Evolutionary conservation across 2,329 filamentous ascomycete genomes (phyloP).

Genomic region (Aspergillus sp.): DNA sequence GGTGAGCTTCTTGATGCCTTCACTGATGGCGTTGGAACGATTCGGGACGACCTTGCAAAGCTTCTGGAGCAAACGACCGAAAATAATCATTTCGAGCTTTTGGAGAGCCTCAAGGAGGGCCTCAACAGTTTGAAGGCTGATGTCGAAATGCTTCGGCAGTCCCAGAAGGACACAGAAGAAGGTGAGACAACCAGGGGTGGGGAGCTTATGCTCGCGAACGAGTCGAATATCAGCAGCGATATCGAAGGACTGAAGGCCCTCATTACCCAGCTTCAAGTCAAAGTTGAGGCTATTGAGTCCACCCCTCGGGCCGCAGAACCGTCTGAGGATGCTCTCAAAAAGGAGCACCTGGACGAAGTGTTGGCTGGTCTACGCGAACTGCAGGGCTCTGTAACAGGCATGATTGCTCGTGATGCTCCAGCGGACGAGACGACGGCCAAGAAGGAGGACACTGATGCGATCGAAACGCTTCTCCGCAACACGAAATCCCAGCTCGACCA

Average conservation of each 20-base stretch:
- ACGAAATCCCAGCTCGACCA: conserved; percentile 87
- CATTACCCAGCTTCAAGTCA: conserved; percentile 76
- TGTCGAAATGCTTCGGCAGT: conserved; percentile 71
- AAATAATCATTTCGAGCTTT: conserved; percentile 82
- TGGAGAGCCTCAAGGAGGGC: conserved; percentile 82
- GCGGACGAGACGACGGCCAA: conserved; percentile 56
- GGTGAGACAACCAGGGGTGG: conserved; percentile 50
- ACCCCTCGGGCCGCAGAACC: conserved; percentile 39
- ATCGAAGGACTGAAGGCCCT: conserved; percentile 83
- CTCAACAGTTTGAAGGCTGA: conserved; percentile 73
- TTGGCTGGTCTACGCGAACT: conserved; percentile 49
- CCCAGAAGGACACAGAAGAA: conserved; percentile 48
- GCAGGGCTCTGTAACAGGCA: conserved; percentile 56
- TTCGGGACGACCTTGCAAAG: conserved; percentile 72
- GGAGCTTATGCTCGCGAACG: conserved; percentile 57
- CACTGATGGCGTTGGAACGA: conserved; percentile 68
- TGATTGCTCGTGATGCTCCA: conserved; percentile 44
- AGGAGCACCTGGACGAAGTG: conserved; percentile 46
- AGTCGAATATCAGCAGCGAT: conserved; percentile 59
- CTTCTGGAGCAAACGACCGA: conserved; percentile 76
- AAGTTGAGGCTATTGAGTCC: conserved; percentile 73
- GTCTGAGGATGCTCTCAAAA: conserved; percentile 43
- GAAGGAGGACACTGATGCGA: conserved; percentile 83
- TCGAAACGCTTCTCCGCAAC: conserved; percentile 85
- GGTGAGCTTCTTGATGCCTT: conserved; percentile 59